Base-by-base conservation (phyloP, 2,329 filamentous ascomycete species). In the Huntiella bhutanensis region DNA sequence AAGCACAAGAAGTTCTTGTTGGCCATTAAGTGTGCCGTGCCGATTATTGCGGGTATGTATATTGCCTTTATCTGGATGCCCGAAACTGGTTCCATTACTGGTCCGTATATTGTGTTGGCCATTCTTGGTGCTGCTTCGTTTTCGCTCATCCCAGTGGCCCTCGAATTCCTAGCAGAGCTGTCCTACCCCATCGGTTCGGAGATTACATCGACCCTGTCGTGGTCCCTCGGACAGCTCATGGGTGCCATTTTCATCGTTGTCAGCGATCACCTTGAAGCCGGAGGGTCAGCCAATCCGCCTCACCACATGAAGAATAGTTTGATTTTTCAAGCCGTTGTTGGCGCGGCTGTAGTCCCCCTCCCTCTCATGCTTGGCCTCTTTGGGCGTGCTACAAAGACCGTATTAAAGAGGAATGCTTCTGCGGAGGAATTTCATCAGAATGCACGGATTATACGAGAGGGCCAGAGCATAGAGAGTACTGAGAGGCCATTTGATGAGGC, bases 161-260 rank as follows among this genome's bases (percentile, higher is more conserved):
- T 96, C 43, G 91, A 98, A 62, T 86, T 82, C 54, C 66, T 95
- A 12, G 82, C 83, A 44, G 85, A 96, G 59, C 72, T 94, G 49
- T 86, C 82, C 4, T 83, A 91, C 56, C 91, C 91, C 0, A 75
- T 92, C 19, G 80, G 77, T 36, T 87, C 91, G 0, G 88, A 93
- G 62, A 73, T 95, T 39, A 83, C 82, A 1, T 82, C 76, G 51
- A 85, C 82, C 22, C 67, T 92, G 16, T 82, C 80, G 55, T 96
- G 91, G 91, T 73, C 75, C 1, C 80, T 80, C 4, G 88, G 91
- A 0, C 88, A 96, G 64, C 62, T 95, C 5, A 62, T 92, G 1
- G 91, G 91, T 10, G 87, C 76, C 2, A 62, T 87, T 22, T 94
- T 95, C 57, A 82, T 95, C 55, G 64, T 98, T 28, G 63, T 88